Evolutionary conservation across 2,329 filamentous ascomycete species (phyloP).

Genomic region (Malbranchea cinnamomea): DNA sequence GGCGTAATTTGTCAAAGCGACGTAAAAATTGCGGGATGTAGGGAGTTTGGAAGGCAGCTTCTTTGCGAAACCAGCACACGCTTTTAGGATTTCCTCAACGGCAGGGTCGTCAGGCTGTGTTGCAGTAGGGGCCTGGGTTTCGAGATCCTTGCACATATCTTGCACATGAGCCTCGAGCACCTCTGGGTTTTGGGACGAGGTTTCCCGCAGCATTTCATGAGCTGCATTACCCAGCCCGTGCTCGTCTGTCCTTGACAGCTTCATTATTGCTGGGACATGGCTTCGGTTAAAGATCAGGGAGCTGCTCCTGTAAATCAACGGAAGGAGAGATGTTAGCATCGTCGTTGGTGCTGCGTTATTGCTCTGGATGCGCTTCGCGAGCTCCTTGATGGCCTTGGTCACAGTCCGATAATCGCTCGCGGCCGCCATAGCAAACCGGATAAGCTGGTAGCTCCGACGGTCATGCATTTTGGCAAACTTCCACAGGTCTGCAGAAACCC

Average conservation of each 20-base stretch:
- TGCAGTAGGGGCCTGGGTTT: constrained; percentile 61
- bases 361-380: constrained; percentile 66
- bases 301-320: constrained; percentile 69
- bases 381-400: constrained; percentile 75
- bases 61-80: constrained; percentile 79
- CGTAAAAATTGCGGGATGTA: constrained; percentile 62
- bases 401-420: constrained; percentile 89
- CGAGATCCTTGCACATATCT: constrained; percentile 74
- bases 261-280: constrained; percentile 80
- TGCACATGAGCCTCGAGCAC: constrained; percentile 87
- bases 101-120: constrained; percentile 52
- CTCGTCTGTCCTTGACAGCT: constrained; percentile 71
- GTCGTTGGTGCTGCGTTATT: constrained; percentile 36
- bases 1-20: constrained; percentile 70
- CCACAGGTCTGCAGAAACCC: constrained; percentile 62
- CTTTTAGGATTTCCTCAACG: constrained; percentile 83
- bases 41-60: constrained; percentile 75
- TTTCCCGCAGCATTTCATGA: constrained; percentile 81
- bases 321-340: constrained; percentile 64
- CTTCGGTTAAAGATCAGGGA: constrained; percentile 87
- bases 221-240: constrained; percentile 62
- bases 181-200: constrained; percentile 75
- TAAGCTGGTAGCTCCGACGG: constrained; percentile 73
- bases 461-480: constrained; percentile 89
- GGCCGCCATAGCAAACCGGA: constrained; percentile 69